Base-by-base conservation (phyloP, 495 filamentous ascomycete species). In the Podospora didyma region DNA sequence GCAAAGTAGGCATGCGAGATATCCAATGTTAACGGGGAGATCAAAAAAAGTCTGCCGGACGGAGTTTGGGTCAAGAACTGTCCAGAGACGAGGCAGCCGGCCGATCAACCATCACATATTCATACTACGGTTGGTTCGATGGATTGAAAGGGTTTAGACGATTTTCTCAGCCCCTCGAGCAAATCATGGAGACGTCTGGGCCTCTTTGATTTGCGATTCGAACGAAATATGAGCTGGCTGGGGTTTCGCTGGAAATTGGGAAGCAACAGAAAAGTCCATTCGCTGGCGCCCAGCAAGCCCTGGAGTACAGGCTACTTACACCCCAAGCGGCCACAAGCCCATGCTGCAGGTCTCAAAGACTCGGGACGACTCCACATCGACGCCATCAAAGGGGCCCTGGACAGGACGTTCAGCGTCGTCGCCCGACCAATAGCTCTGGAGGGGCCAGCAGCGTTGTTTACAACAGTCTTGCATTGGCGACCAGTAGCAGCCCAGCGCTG, bases 91-190 rank as follows among this genome's bases (percentile, higher is more conserved):
- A 60, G 57, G 50, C 50, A 58, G 56, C 56, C 56, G 26, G 20
- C n/a, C 26, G 49, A 58, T 52, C 59, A 47, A 59, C 51, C 56
- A 51, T 51, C 44, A n/a, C n/a, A n/a, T n/a, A n/a, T n/a, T n/a
- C n/a, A 59, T 17, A 42, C n/a, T 42, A 45, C 47, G 14, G 24
- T 14, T 24, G 50, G 42, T 53, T 55, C 58, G 62, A 53, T 35
- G 23, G 56, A 62, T 64, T 65, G 57, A 65, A 67, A 67, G 62
- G 62, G 67, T 66, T 69, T 67, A 68, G 65, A 59, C 52, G 56
- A 55, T 60, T 62, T n/a, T 57, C 56, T 60, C 63, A 62, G 61
- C 58, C 54, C 26, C 56, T 49, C 51, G 54, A 51, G 46, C 63
- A 63, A 64, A 63, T 66, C 63, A 59, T 49, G 45, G 49, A 47